A percentile compares a stretch with the other conserved stretches of the same genome.
Conservation (phyloP, 2,329 filamentous ascomycete species). For the Ophiostoma montium region DNA sequence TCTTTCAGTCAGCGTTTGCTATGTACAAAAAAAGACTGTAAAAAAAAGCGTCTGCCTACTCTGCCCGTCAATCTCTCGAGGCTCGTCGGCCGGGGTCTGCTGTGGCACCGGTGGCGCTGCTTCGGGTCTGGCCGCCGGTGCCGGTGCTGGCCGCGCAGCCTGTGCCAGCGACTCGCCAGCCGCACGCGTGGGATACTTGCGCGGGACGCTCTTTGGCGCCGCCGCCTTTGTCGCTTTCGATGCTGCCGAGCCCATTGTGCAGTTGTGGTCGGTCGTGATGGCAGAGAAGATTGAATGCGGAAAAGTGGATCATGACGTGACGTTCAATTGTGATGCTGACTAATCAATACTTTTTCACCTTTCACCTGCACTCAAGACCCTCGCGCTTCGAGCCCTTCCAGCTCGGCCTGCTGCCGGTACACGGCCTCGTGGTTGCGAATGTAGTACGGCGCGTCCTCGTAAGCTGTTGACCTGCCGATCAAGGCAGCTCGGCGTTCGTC, state of each 20-base stretch:
- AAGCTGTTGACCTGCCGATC: slow-evolving; percentile 7
- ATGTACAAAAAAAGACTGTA: neutral
- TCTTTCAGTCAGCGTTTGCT: slow-evolving; percentile 13
- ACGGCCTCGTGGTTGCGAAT: slow-evolving; percentile 1
- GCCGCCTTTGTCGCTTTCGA: slow-evolving; percentile 36
- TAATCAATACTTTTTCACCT: no score
- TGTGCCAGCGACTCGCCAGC: slow-evolving; percentile 14
- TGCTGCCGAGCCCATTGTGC: slow-evolving; percentile 29
- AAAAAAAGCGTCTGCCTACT: neutral
- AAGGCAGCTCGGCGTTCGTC: neutral
- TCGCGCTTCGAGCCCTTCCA: no score
- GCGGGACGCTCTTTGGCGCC: slow-evolving; percentile 21
- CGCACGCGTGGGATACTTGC: slow-evolving; percentile 31
- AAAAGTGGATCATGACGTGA: neutral
- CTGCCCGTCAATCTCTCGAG: neutral
- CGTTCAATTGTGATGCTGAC: no score
- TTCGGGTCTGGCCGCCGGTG: neutral
- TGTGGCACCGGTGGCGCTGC: slow-evolving; percentile 12
- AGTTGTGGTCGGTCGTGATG: neutral
- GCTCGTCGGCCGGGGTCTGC: slow-evolving; percentile 4
- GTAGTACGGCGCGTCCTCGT: slow-evolving; percentile 7
- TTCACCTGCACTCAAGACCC: no score
- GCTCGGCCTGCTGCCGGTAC: slow-evolving; percentile 5
- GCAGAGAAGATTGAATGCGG: neutral
- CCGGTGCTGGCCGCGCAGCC: neutral